These are phyloP conservation scores for Tuber umbilicatum DNA, from an alignment of 495 filamentous ascomycete species.

Conservation along the genomic window DNA sequence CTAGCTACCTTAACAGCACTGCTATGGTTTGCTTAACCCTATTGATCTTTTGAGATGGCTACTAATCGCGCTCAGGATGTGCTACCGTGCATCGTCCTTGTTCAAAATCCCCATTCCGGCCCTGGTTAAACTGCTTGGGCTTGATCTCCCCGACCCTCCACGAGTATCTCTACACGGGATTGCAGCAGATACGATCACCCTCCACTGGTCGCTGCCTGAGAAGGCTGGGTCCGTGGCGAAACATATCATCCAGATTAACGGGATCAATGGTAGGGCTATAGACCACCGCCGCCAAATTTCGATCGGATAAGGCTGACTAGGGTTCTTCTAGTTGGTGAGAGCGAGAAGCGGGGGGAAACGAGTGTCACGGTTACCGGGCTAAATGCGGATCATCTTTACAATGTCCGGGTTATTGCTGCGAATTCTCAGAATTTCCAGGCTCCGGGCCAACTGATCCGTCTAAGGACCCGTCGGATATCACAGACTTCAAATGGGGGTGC, in stretches of 20 bases:
- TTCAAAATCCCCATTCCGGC: conserved; percentile 83
- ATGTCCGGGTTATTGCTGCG: conserved; percentile 81
- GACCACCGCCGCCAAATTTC: neutral
- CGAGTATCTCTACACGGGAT: conserved; percentile 89
- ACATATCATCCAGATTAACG: conserved; percentile 88
- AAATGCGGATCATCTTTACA: conserved; percentile 79
- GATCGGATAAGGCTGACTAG: conserved; percentile 2
- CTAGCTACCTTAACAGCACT: neutral
- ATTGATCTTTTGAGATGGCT: neutral
- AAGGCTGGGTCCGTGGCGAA: conserved; percentile 71
- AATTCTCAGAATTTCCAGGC: conserved; percentile 87
- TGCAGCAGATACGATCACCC: conserved; percentile 73
- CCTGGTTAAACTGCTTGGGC: conserved; percentile 78
- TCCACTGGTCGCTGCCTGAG: conserved; percentile 82
- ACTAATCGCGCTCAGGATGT: conserved; percentile 53
- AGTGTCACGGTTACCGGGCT: conserved; percentile 82
- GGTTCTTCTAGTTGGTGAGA: conserved; percentile 65
- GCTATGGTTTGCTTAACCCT: neutral
- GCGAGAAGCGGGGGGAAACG: conserved; percentile 68
- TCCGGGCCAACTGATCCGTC: conserved; percentile 72
- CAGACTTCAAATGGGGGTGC: conserved; percentile 11
- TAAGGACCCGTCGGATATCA: conserved; percentile 51
- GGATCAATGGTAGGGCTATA: conserved; percentile 65
- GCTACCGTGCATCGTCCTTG: conserved; percentile 74
- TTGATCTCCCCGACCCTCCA: conserved; percentile 85